phyloP scores from a whole-genome alignment of 345 rosid genomes.

The Chamaenerion angustifolium region DNA sequence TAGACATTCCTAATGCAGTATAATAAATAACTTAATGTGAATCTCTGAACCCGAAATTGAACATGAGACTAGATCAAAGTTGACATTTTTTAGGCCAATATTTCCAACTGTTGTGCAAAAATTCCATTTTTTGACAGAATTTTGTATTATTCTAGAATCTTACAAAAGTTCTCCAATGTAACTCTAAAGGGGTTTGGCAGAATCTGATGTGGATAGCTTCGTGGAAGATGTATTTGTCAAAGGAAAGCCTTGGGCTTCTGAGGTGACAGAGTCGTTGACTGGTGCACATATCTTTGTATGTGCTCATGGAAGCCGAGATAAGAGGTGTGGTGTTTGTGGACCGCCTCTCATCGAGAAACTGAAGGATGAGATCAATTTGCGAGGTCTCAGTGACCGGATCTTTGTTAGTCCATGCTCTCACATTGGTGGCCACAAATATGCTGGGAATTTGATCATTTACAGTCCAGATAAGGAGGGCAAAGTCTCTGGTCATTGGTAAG shows the following conservation, averaged over 20 bases:
- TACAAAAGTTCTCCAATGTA: too few species aligned
- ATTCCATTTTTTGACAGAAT: too few species aligned
- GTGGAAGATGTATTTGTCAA: conserved; percentile 80
- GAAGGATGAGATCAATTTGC: conserved; percentile 43
- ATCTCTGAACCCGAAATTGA: too few species aligned
- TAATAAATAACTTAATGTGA: too few species aligned
- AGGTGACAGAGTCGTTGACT: conserved; percentile 35
- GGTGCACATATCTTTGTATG: conserved; percentile 81
- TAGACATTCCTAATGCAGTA: too few species aligned
- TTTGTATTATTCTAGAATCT: too few species aligned
- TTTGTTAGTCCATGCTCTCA: conserved; percentile 75
- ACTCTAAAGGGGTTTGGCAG: conserved; percentile 42
- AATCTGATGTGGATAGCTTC: conserved; percentile 51
- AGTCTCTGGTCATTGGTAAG: conserved; percentile 68
- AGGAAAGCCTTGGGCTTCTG: conserved; percentile 66
- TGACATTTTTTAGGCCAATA: too few species aligned
- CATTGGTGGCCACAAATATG: conserved; percentile 91
- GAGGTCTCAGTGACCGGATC: conserved; percentile 48
- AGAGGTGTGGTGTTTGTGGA: conserved; percentile 96
- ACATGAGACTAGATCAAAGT: too few species aligned
- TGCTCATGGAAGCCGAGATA: conserved; percentile 84
- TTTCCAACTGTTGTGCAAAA: too few species aligned
- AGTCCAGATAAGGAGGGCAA: conserved; percentile 54
- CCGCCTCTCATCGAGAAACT: conserved; percentile 68
- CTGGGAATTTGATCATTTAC: conserved; percentile 80